These are phyloP conservation scores for Pezicula neosporulosa DNA, from an alignment of 2,329 filamentous ascomycete species.

Conservation along the genomic window DNA sequence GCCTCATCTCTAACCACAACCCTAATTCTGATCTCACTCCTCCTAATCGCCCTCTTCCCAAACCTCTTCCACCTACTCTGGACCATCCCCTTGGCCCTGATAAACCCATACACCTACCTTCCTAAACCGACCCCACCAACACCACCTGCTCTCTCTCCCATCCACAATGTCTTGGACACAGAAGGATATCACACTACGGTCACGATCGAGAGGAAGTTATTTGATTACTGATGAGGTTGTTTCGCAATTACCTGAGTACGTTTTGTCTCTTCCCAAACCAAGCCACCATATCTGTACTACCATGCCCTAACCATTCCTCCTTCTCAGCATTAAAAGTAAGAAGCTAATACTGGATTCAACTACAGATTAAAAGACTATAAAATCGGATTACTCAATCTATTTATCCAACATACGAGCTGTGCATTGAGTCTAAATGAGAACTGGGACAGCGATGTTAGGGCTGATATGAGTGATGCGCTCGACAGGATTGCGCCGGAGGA, in stretches of 20 bases:
- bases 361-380: constrained; percentile 67
- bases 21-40: constrained; percentile 42
- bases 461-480: constrained; percentile 86
- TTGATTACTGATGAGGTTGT: constrained; percentile 79
- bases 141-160: constrained; percentile 20
- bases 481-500: constrained; percentile 88
- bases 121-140: constrained; percentile 19
- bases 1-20: constrained; percentile 31
- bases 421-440: constrained; percentile 94
- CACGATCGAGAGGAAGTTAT: constrained; percentile 78
- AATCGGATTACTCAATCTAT: constrained; percentile 81
- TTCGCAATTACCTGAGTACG: constrained; percentile 65
- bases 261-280: too few relatives aligned
- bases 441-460: constrained; percentile 77
- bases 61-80: constrained; percentile 48
- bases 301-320: too few relatives aligned
- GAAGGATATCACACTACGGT: constrained; percentile 77
- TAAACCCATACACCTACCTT: constrained; percentile 26
- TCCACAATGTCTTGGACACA: constrained; percentile 70
- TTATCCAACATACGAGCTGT: constrained; percentile 93
- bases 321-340: too few relatives aligned
- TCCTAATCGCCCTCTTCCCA: constrained; percentile 51
- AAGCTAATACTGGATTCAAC: too few relatives aligned
- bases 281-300: too few relatives aligned
- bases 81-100: constrained; percentile 42